Evolutionary conservation across 2,329 filamentous ascomycete genomes (phyloP).

Genomic region (Claviceps digitariae): DNA sequence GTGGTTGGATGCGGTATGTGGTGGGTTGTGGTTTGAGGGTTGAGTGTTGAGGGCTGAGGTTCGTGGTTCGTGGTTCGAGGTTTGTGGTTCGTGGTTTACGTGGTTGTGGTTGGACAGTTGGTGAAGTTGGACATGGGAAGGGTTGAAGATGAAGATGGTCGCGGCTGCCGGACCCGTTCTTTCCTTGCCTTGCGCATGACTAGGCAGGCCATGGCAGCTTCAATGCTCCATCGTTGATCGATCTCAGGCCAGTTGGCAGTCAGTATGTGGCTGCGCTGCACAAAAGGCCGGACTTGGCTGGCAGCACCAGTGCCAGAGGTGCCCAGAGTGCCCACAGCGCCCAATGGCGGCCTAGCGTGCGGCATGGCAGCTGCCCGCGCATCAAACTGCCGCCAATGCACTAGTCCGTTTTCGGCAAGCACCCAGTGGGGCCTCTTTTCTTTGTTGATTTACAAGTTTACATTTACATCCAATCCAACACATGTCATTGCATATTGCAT

Average conservation of each 20-base stretch:
- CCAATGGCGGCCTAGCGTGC: neutral
- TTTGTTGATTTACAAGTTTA: neutral
- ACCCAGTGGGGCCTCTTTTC: neutral
- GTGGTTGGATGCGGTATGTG: neutral
- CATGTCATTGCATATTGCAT: neutral
- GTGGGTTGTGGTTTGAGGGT: no score
- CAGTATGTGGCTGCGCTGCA: neutral
- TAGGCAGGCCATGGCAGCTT: neutral
- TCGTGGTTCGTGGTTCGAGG: neutral
- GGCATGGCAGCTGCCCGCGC: neutral
- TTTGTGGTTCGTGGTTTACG: neutral
- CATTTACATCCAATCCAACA: no score
- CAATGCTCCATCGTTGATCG: no score
- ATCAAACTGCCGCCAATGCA: neutral
- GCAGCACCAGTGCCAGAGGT: neutral
- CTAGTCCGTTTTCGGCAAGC: conserved; percentile 3
- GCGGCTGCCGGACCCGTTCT: neutral
- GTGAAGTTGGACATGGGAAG: neutral
- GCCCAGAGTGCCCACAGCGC: neutral
- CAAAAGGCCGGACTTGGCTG: neutral
- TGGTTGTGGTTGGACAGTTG: neutral
- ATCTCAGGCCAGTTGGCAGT: neutral
- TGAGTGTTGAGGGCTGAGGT: no score
- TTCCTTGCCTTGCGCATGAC: neutral
- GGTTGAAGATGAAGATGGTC: conserved; percentile 1